A percentile compares a stretch with the other conserved stretches of the same genome.
These are phyloP conservation scores for Dendryphion nanum DNA, from an alignment of 2,329 filamentous ascomycete species.

Conservation along the genomic window DNA sequence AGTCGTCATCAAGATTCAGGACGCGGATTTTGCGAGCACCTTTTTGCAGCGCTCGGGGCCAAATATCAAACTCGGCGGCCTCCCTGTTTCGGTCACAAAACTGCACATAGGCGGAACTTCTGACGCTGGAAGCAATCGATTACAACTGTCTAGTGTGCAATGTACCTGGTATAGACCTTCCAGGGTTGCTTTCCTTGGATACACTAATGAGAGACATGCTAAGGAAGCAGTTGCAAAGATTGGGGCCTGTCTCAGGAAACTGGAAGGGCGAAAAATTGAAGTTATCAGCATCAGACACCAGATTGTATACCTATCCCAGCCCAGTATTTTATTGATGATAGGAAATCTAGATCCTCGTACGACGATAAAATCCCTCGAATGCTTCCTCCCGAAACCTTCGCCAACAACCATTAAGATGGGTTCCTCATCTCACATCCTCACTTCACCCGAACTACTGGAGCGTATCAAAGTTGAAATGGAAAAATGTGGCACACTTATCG, in stretches of 20 bases:
- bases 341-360: conserved; percentile 6
- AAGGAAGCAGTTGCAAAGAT: too few species aligned
- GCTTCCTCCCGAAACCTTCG: conserved; percentile 2
- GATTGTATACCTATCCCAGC: conserved; percentile 1
- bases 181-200: conserved; percentile 9
- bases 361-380: conserved; percentile 1
- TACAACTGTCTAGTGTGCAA: conserved; percentile 14
- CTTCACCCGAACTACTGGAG: conserved; percentile 5
- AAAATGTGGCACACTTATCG: conserved; percentile 5
- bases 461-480: conserved; percentile 4
- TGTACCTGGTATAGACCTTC: conserved; percentile 16
- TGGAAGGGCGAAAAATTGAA: not conserved
- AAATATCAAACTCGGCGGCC: not conserved
- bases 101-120: conserved; percentile 5
- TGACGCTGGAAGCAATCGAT: conserved; percentile 11
- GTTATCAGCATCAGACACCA: too few species aligned
- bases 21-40: conserved; percentile 8
- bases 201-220: conserved; percentile 1
- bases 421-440: conserved; percentile 1
- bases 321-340: conserved; percentile 4
- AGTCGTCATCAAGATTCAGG: conserved; percentile 6
- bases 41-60: conserved; percentile 4
- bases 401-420: conserved; percentile 4
- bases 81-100: not conserved
- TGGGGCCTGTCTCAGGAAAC: not conserved